A percentile compares a stretch with the other conserved stretches of the same genome.
Conservation (phyloP, 805 yeast species). For the Brettanomyces bruxellensis region DNA sequence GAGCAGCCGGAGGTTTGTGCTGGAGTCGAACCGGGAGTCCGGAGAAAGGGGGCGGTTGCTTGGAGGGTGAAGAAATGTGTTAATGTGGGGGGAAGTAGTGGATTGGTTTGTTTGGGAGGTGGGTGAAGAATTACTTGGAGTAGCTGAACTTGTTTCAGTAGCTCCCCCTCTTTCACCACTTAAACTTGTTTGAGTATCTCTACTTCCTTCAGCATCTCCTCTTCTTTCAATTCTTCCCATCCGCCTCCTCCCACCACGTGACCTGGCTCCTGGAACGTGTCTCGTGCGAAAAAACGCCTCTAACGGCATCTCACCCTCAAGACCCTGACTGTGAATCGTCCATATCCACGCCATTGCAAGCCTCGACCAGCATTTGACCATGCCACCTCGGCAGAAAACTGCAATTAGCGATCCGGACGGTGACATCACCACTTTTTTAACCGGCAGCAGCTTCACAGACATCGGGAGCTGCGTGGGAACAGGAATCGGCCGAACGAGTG, state of each 20-base stretch:
- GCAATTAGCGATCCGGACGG: constrained; percentile 52
- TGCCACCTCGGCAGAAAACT: constrained; percentile 42
- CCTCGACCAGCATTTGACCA: constrained; percentile 55
- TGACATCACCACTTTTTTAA: constrained; percentile 47
- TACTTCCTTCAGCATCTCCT: neutral
- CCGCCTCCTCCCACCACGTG: neutral
- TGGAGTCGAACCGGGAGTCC: constrained; percentile 25
- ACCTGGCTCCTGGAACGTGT: constrained; percentile 23
- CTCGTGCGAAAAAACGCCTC: constrained; percentile 54
- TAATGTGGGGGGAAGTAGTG: too few relatives aligned
- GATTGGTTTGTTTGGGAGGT: too few relatives aligned
- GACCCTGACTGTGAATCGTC: constrained; percentile 35
- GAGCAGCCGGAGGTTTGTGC: constrained; percentile 19
- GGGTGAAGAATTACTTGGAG: neutral
- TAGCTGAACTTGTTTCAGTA: neutral
- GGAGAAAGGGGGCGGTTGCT: constrained; percentile 19
- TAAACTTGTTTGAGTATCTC: neutral
- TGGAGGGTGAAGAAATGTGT: neutral
- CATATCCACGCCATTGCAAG: constrained; percentile 46
- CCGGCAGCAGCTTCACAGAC: constrained; percentile 47
- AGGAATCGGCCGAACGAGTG: constrained; percentile 40
- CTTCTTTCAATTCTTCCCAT: neutral
- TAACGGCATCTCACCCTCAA: constrained; percentile 31
- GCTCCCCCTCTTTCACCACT: neutral
- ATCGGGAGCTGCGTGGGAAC: constrained; percentile 35